These are phyloP conservation scores for Phoma sp. DNA, from an alignment of 2,329 filamentous ascomycete species.

Conservation along the genomic window DNA sequence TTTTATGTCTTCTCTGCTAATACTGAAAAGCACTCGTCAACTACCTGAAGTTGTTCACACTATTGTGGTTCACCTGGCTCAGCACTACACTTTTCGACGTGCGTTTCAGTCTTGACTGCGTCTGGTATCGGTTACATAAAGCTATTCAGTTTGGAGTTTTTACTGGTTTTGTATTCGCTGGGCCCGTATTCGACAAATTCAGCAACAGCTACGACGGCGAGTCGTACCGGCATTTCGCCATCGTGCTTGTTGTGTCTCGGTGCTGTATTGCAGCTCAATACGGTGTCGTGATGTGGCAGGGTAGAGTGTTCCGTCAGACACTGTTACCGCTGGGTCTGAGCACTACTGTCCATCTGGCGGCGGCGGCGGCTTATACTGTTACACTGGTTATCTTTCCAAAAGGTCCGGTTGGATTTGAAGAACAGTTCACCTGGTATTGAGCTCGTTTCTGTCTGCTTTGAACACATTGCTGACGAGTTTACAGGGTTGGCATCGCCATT, in stretches of 20 bases:
- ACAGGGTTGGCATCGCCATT: constrained; percentile 28
- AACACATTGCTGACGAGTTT: constrained; percentile 1
- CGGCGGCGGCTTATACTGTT: constrained; percentile 23
- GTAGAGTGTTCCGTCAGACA: constrained; percentile 28
- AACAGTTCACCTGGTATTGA: constrained; percentile 28
- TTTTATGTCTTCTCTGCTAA: neutral
- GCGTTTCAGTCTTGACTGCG: constrained; percentile 68
- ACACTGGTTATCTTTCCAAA: constrained; percentile 21
- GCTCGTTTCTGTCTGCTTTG: no score
- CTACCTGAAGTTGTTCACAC: constrained; percentile 61
- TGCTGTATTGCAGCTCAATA: constrained; percentile 28
- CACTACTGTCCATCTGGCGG: constrained; percentile 20
- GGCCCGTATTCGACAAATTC: constrained; percentile 46
- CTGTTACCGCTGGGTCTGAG: constrained; percentile 27
- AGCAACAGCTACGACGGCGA: constrained; percentile 20
- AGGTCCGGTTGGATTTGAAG: constrained; percentile 17
- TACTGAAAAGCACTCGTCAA: constrained; percentile 37
- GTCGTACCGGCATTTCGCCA: constrained; percentile 26
- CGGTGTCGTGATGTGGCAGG: constrained; percentile 31
- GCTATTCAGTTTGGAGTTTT: constrained; percentile 68
- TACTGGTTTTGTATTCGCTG: constrained; percentile 69
- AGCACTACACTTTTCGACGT: constrained; percentile 68
- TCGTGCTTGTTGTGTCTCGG: constrained; percentile 28
- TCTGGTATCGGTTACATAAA: constrained; percentile 67
- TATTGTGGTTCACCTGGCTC: constrained; percentile 73